Evolutionary conservation across 345 rosid species (phyloP).

Genomic region (Eucalyptus viminalis): DNA sequence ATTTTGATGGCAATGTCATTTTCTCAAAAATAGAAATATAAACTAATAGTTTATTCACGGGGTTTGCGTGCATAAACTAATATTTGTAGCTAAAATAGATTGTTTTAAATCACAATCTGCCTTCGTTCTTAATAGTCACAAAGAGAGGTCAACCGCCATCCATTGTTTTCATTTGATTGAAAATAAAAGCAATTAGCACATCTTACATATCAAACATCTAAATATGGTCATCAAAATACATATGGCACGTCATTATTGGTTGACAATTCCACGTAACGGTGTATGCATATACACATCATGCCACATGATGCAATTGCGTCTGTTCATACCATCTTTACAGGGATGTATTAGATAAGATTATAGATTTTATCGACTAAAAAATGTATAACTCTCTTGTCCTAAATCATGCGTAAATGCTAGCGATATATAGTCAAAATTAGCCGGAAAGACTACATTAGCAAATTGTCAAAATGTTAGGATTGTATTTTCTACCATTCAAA

Average conservation of each 20-base stretch:
- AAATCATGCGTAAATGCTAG: no score
- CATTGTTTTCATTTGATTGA: neutral
- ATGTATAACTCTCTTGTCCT: neutral
- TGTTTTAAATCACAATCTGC: neutral
- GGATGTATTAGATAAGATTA: neutral
- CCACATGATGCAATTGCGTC: rapidly evolving
- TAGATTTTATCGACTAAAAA: neutral
- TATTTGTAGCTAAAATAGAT: neutral
- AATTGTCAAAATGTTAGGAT: no score
- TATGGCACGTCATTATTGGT: neutral
- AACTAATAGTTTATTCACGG: neutral
- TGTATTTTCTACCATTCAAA: rapidly evolving
- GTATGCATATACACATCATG: neutral
- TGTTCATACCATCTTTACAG: neutral
- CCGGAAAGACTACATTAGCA: rapidly evolving
- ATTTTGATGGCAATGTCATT: no score
- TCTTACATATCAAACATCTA: neutral
- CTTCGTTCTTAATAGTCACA: neutral
- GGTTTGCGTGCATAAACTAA: neutral
- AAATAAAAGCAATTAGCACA: neutral
- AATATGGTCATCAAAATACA: no score
- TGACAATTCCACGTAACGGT: neutral
- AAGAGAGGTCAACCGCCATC: neutral
- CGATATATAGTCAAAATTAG: no score
- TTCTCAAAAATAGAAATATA: no score